Conservation (phyloP, 768 basidiomycete species). For the Lactarius hengduanensis region DNA sequence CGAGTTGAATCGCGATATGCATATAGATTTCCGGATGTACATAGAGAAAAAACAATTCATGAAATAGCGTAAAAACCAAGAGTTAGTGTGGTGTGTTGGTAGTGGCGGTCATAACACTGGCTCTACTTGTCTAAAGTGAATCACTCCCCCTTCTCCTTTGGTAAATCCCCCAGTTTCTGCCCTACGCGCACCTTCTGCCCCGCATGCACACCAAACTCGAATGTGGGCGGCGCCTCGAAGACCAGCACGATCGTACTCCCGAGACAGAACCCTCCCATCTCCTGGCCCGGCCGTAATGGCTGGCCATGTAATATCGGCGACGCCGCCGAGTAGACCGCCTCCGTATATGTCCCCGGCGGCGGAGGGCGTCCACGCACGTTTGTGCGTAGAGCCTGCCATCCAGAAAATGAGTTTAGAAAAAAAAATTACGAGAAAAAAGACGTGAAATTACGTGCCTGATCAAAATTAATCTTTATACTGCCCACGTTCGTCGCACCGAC, state of each 20-base stretch:
- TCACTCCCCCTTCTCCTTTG: conserved; percentile 35
- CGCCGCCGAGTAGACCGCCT: conserved; percentile 87
- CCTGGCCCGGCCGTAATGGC: conserved; percentile 82
- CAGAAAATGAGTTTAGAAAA: conserved; percentile 1
- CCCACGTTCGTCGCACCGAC: conserved; percentile 99
- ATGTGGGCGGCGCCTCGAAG: conserved; percentile 88
- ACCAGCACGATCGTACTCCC: conserved; percentile 96
- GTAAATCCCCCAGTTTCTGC: conserved; percentile 65
- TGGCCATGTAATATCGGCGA: conserved; percentile 84
- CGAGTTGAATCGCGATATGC: conserved; percentile 4
- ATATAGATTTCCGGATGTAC: neutral
- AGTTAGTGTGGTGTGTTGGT: neutral
- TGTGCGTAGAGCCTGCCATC: conserved; percentile 74
- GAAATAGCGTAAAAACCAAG: neutral
- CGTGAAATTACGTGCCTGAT: conserved; percentile 51
- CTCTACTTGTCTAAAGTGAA: neutral
- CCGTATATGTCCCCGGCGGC: conserved; percentile 84
- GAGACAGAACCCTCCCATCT: conserved; percentile 96
- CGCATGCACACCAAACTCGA: conserved; percentile 70
- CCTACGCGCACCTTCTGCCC: conserved; percentile 90
- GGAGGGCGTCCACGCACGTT: conserved; percentile 74
- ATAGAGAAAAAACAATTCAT: neutral
- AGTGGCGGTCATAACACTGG: neutral
- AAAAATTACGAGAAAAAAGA: neutral
- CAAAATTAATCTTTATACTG: conserved; percentile 94